A percentile compares a stretch with the other conserved stretches of the same genome.
Evolutionary conservation across 305 asterid genomes (phyloP).

Genomic region (Withania somnifera): DNA sequence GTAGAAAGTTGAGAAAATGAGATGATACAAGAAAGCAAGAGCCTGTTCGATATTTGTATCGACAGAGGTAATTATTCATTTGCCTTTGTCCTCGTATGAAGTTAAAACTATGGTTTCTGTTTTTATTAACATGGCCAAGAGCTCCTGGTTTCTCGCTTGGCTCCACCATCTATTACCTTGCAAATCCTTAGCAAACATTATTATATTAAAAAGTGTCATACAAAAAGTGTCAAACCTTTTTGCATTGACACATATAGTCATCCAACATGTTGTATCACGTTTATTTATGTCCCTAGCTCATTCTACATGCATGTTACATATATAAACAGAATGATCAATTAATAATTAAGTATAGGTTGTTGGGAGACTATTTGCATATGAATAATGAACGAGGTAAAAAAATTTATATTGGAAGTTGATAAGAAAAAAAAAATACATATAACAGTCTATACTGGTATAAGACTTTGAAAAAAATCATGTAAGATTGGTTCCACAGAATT

Average conservation of each 20-base stretch:
- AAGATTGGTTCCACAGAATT: neutral
- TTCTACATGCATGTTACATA: neutral
- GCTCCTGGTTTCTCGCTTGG: slow-evolving; percentile 27
- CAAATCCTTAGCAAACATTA: slow-evolving; percentile 4
- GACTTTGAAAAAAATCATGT: neutral
- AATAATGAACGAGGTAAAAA: neutral
- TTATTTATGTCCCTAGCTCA: neutral
- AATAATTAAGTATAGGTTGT: neutral
- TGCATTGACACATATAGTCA: slow-evolving; percentile 6
- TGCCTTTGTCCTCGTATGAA: slow-evolving; percentile 25
- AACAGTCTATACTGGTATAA: neutral
- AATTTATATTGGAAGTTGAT: neutral
- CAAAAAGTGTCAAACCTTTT: slow-evolving; percentile 25
- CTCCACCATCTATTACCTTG: slow-evolving; percentile 16
- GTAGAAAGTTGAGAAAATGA: neutral
- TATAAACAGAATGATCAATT: neutral
- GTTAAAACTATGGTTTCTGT: neutral
- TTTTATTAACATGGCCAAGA: slow-evolving; percentile 10
- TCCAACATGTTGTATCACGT: neutral
- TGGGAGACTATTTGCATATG: neutral
- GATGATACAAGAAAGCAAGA: slow-evolving; percentile 41
- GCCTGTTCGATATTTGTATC: slow-evolving; percentile 29
- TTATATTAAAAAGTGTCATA: slow-evolving; percentile 9
- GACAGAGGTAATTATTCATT: slow-evolving; percentile 30
- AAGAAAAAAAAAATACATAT: neutral